These are phyloP conservation scores for Vitis hybrid DNA, from an alignment of 177 flowering plant species.

Conservation along the genomic window DNA sequence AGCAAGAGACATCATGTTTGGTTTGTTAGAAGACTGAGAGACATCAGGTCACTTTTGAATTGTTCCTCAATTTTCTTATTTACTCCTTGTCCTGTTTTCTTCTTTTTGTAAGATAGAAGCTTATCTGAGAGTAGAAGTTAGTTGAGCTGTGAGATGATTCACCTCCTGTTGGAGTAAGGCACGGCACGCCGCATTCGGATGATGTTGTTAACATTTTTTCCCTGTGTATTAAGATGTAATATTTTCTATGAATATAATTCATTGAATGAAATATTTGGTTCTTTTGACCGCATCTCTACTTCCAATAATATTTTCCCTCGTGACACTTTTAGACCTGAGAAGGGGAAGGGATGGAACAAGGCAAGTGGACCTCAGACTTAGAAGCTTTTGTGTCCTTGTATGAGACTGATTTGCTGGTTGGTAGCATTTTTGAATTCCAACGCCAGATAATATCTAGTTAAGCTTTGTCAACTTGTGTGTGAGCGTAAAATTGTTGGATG, in stretches of 20 bases:
- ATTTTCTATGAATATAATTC: slow-evolving; percentile 16
- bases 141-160: slow-evolving; percentile 16
- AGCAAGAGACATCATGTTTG: background rate
- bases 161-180: background rate
- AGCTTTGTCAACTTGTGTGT: too few species aligned
- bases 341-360: slow-evolving; percentile 2
- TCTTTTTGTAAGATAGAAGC: slow-evolving; percentile 30
- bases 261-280: background rate
- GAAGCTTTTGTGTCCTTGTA: too few species aligned
- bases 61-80: slow-evolving; percentile 1
- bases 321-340: background rate
- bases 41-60: background rate
- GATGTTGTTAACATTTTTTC: slow-evolving; percentile 12
- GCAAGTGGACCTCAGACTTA: background rate
- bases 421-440: too few species aligned
- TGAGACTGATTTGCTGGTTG: too few species aligned
- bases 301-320: background rate
- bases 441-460: too few species aligned
- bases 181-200: slow-evolving; percentile 6
- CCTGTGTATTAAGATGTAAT: slow-evolving; percentile 22
- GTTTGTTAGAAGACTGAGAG: too few species aligned
- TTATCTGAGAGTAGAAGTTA: slow-evolving; percentile 15
- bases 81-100: background rate
- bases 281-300: background rate
- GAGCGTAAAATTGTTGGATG: too few species aligned